Conservation (phyloP, 805 yeast genomes). For the Nakazawaea pomicola region DNA sequence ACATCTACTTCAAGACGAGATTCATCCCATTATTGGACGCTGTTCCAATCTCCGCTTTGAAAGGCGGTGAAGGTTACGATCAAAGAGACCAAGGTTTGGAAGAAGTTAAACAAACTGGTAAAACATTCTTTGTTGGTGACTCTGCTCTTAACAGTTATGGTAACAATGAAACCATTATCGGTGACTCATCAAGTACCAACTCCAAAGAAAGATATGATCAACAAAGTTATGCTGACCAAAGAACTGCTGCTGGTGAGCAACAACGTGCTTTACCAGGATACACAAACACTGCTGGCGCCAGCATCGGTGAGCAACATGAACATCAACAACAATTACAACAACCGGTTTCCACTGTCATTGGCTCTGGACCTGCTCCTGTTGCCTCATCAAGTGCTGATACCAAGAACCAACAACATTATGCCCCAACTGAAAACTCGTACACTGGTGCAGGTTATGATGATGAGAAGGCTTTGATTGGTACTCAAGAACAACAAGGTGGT, state of each 20-base stretch:
- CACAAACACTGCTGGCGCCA: neutral
- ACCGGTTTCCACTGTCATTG: neutral
- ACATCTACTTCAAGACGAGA: slow-evolving; percentile 50
- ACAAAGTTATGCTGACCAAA: slow-evolving; percentile 2
- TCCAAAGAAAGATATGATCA: slow-evolving; percentile 2
- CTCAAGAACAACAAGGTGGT: neutral
- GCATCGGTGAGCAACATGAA: neutral
- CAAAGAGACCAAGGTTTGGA: slow-evolving; percentile 56
- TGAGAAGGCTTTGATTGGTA: slow-evolving; percentile 9
- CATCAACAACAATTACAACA: neutral
- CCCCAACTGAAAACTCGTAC: neutral
- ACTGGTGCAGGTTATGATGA: slow-evolving; percentile 2
- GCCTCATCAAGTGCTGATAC: neutral
- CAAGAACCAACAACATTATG: neutral
- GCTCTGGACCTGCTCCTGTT: neutral
- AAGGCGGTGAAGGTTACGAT: slow-evolving; percentile 52
- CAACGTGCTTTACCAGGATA: neutral
- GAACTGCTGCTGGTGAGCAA: too few species aligned
- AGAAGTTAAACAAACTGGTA: slow-evolving; percentile 51
- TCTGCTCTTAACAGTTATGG: slow-evolving; percentile 20
- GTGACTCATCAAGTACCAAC: slow-evolving; percentile 4
- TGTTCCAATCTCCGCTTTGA: slow-evolving; percentile 65
- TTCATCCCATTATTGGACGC: slow-evolving; percentile 61
- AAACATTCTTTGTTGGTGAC: slow-evolving; percentile 38
- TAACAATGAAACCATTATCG: slow-evolving; percentile 7